Evolutionary conservation across 192 early-diverging fungal species (phyloP).

Genomic region (Dissophora ornata): DNA sequence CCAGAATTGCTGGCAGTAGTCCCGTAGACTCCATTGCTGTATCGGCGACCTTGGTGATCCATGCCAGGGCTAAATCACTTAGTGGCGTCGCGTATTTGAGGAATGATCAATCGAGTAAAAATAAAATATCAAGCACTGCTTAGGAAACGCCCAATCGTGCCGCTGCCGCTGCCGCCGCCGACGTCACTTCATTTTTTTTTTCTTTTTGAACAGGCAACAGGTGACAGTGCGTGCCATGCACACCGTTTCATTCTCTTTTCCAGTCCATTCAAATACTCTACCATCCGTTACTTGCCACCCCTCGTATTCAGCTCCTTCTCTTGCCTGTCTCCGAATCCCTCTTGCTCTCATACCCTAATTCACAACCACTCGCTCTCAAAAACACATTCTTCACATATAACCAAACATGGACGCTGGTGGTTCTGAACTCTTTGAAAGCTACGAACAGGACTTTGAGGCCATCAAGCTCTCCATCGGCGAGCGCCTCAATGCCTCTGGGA

Average conservation of each 20-base stretch:
- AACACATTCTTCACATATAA: neutral
- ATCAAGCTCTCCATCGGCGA: slow-evolving; percentile 68
- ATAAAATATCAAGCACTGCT: too few relatives aligned
- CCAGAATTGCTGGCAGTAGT: neutral
- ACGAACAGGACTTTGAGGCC: slow-evolving; percentile 84
- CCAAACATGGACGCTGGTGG: slow-evolving; percentile 57
- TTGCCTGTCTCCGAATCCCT: neutral
- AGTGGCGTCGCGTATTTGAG: too few relatives aligned
- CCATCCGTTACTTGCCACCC: neutral
- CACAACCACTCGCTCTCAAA: neutral
- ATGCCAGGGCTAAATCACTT: neutral
- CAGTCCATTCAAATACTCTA: too few relatives aligned
- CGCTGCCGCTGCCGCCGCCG: too few relatives aligned
- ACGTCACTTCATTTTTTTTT: too few relatives aligned
- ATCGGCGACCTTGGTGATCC: neutral
- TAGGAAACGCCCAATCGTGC: too few relatives aligned
- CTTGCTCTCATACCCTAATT: neutral
- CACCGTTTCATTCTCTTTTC: too few relatives aligned
- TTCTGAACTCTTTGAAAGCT: slow-evolving; percentile 86
- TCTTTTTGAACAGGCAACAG: too few relatives aligned
- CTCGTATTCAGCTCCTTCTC: too few relatives aligned
- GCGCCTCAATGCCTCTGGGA: slow-evolving; percentile 63
- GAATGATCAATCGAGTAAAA: neutral
- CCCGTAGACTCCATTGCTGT: neutral
- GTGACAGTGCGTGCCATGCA: too few relatives aligned